Base-by-base conservation (phyloP, 345 rosid species). In the Nasturtium officinale region DNA sequence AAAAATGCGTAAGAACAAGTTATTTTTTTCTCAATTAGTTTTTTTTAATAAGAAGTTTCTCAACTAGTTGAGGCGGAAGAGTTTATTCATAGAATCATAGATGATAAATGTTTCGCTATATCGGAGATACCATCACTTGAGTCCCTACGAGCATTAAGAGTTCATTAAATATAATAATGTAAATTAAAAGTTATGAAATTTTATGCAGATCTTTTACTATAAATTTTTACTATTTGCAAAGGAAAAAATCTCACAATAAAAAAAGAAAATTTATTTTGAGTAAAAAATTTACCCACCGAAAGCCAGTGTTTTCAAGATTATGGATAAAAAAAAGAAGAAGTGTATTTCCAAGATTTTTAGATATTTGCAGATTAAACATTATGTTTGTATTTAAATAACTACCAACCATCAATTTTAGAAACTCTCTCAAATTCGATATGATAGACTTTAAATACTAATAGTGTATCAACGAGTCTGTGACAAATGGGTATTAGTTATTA, bases 361-460 rank as follows among this genome's bases (percentile, higher is more conserved):
- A 32, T 48, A 32, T 47, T 30, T 65, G 30, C 30, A 30, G 57
- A 65, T 15, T 51, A 35, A 65, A 30, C 12, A 28, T 43, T 63
- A 63, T 28, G 1, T 32, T 32, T 7, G 8, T 32, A 30, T 30
- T 32, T 32, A 9, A 33, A 33, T 33, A 33, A 33, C 12, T 35
- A 35, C 38, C 12, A 35, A 9, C 38, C 50, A n/a, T 26, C 5
- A 1, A 11, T 42, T 38, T 23, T 40, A 42, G 9, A 59, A 23
- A 15, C 11, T 45, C 50, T 40, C 23, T 48, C 20, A 16, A 59
- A 47, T 16, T 25, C 23, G 18, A 51, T 55, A 42, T 25, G 43
- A 51, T 51, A 50, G 12, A 23, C 0, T 16, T 48, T 5, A 30
- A 18, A 9, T 43, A 45, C 15, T 32, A 21, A 18, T 69, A 29